These are phyloP conservation scores for Triangularia verruculosa DNA, from an alignment of 2,329 filamentous ascomycete genomes.

Conservation along the genomic window DNA sequence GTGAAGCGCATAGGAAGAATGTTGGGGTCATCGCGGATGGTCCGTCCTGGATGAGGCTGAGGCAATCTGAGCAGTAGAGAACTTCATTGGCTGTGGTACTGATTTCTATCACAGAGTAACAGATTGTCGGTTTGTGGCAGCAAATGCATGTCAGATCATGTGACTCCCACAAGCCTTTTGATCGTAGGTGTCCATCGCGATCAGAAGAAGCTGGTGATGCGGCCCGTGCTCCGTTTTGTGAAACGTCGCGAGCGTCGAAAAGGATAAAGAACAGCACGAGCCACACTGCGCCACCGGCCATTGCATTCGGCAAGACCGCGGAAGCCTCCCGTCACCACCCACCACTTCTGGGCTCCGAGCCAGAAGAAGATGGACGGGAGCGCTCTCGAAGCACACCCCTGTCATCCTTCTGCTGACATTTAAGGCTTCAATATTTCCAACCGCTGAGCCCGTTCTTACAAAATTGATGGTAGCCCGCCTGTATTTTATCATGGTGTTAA, in stretches of 20 bases:
- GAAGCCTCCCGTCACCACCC: background rate
- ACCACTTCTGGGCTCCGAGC: constrained; percentile 1
- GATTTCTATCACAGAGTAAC: background rate
- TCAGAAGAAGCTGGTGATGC: background rate
- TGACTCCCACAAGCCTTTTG: background rate
- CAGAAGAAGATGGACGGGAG: background rate
- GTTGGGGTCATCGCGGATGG: too few relatives aligned
- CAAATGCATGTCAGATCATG: background rate
- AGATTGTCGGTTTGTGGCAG: background rate
- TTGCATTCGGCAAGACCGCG: background rate
- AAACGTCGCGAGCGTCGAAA: background rate
- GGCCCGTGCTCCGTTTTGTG: constrained; percentile 6
- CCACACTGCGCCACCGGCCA: background rate
- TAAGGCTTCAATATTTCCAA: constrained; percentile 3
- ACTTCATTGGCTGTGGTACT: background rate
- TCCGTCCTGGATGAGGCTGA: too few relatives aligned
- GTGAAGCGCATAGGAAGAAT: too few relatives aligned
- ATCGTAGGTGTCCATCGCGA: background rate
- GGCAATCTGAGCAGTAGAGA: too few relatives aligned
- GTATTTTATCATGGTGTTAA: background rate
- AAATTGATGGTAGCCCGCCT: background rate
- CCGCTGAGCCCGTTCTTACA: background rate
- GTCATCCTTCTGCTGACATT: constrained; percentile 3
- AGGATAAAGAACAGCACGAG: background rate
- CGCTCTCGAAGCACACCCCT: background rate